phyloP scores from a whole-genome alignment of 805 yeast species.

The Metschnikowia lunata region DNA sequence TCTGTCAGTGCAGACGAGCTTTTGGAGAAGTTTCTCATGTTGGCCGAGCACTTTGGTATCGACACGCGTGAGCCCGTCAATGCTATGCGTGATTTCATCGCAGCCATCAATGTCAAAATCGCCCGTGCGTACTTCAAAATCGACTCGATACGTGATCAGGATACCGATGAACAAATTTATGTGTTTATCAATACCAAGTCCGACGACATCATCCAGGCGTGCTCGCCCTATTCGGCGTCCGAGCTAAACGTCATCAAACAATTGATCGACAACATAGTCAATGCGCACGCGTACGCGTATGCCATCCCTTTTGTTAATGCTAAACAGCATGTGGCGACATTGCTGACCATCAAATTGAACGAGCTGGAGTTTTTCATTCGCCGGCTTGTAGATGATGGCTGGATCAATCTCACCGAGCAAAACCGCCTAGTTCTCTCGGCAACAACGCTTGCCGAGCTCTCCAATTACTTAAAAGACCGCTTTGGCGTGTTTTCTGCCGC shows the following conservation, averaged over 20 bases:
- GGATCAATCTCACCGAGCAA: constrained; percentile 39
- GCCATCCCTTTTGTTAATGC: constrained; percentile 34
- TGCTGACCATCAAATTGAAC: constrained; percentile 23
- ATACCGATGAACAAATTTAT: constrained; percentile 28
- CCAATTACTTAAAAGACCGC: constrained; percentile 39
- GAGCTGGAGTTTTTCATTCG: constrained; percentile 40
- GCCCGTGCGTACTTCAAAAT: constrained; percentile 40
- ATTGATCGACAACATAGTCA: constrained; percentile 44
- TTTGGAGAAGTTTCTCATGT: constrained; percentile 3
- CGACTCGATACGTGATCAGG: constrained; percentile 36
- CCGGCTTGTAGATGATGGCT: constrained; percentile 46
- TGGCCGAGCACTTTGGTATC: constrained; percentile 10
- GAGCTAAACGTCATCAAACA: constrained; percentile 43
- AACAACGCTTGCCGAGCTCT: constrained; percentile 45
- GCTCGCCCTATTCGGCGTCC: constrained; percentile 31
- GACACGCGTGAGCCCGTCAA: constrained; percentile 5
- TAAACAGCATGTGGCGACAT: constrained; percentile 24
- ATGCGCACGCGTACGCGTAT: constrained; percentile 32
- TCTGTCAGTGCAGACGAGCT: constrained; percentile 6
- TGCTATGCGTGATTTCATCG: constrained; percentile 15
- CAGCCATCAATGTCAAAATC: constrained; percentile 30
- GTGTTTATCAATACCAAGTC: constrained; percentile 38
- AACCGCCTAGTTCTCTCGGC: constrained; percentile 36
- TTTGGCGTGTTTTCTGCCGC: constrained; percentile 29
- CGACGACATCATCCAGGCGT: constrained; percentile 38